A percentile compares a stretch with the other conserved stretches of the same genome.
Evolutionary conservation across 2,329 filamentous ascomycete genomes (phyloP).

Genomic region (Septoria petroselini): DNA sequence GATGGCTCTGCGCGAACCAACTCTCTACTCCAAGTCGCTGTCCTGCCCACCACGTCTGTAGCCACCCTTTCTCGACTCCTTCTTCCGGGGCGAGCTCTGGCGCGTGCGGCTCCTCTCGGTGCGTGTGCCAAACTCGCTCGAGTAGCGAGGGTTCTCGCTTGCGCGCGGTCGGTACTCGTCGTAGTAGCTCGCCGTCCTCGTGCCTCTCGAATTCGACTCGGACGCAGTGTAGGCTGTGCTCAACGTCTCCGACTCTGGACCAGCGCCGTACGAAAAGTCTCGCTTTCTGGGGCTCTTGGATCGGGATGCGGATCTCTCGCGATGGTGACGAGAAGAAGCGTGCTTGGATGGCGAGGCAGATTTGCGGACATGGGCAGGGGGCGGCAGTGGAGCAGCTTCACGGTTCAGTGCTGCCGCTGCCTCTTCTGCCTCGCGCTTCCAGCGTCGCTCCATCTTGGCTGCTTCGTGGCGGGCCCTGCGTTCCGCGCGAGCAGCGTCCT

Average conservation of each 20-base stretch:
- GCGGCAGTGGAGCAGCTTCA: constrained; percentile 30
- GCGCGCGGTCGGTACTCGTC: constrained; percentile 37
- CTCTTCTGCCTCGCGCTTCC: constrained; percentile 43
- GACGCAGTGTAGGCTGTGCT: constrained; percentile 43
- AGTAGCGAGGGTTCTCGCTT: constrained; percentile 28
- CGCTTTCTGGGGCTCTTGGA: constrained; percentile 37
- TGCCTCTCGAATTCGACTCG: constrained; percentile 16
- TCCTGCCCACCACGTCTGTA: constrained; percentile 32
- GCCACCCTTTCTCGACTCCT: constrained; percentile 32
- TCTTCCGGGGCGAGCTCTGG: constrained; percentile 39
- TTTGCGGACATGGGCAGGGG: constrained; percentile 27
- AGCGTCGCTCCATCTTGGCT: constrained; percentile 40
- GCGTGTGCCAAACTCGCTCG: constrained; percentile 20
- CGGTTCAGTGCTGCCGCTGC: constrained; percentile 38
- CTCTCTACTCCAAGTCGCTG: constrained; percentile 32
- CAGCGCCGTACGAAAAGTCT: constrained; percentile 37
- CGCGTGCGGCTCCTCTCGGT: constrained; percentile 23
- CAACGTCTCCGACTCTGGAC: constrained; percentile 34
- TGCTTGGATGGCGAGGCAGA: constrained; percentile 31
- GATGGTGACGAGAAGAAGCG: constrained; percentile 31
- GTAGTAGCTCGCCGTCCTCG: constrained; percentile 37
- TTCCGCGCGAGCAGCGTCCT: constrained; percentile 43
- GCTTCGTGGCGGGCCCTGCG: constrained; percentile 40
- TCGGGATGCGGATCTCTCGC: constrained; percentile 27
- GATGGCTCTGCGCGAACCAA: neutral